Evolutionary conservation across 208 protist species (phyloP), one percentile per base, ranked within the genome.

Genomic region (Leishmania turanica): DNA sequence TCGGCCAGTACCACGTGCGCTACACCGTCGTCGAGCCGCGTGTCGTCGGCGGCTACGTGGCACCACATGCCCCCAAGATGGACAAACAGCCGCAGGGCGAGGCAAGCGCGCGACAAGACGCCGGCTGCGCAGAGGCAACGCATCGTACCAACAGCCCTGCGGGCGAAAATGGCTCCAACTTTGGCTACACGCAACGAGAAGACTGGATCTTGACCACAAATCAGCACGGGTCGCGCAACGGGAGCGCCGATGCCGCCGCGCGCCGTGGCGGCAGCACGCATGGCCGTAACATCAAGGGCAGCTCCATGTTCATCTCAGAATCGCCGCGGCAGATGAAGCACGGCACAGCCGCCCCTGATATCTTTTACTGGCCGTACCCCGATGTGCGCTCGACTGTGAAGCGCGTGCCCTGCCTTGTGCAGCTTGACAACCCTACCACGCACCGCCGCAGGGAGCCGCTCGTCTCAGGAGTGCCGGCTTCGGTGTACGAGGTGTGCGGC

Each of bases 301-400:
- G 86, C 74, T 92, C 81, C 65, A 92, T 94, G 88, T 96, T 96
- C 75, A 40, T 90, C 45, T 93, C 89, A 40, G 78, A 88, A 77
- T 87, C 90, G 37, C 75, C 75, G 40, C 92, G 92, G 62, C 73
- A 85, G 66, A 68, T 69, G 19, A 62, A 42, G 51, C 56, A 47
- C 34, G 88, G 87, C 76, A 89, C 87, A 37, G 84, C 88, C 4
- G 92, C 92, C 34, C 89, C 89, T 24, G 92, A 96, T 80, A 74
- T 92, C 54, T 85, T 82, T 37, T 96, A 96, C 82, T 94, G 89
- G 87, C 92, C 92, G 9, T 96, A 94, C 71, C 87, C 92, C 2
- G 92, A 96, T 79, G 86, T 91, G 2, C 92, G 92, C 51, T 96
- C 92, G 11, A 92, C 90, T 7, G 75, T 88, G n/a, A 82, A 85